Percentiles rank a stretch among this genome's conserved stretches.
Evolutionary conservation across 179 eudicot genomes (phyloP).

Genomic region (Heliamphora pulchella): DNA sequence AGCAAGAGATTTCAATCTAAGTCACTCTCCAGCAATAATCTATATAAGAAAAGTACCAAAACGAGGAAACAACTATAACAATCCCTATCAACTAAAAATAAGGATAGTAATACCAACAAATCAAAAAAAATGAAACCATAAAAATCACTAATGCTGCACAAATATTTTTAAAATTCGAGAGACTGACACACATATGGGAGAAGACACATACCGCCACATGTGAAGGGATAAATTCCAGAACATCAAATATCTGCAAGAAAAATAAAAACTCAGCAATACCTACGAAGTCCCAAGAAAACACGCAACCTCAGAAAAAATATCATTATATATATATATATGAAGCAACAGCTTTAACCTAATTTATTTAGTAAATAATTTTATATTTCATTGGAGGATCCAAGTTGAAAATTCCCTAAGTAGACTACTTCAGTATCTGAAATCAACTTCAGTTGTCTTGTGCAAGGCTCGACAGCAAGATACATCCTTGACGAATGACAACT

Average conservation of each 20-base stretch:
- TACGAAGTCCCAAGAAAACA: background rate
- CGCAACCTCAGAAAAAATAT: background rate
- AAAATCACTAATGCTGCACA: background rate
- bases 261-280: slow-evolving; percentile 15
- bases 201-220: slow-evolving; percentile 74
- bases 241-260: slow-evolving; percentile 84
- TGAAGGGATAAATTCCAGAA: slow-evolving; percentile 75
- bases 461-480: too few relatives aligned
- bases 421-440: background rate
- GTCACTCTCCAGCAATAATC: background rate
- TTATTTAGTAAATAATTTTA: background rate
- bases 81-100: background rate
- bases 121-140: background rate
- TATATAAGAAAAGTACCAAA: background rate
- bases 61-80: background rate
- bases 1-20: background rate
- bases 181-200: background rate
- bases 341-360: background rate
- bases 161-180: background rate
- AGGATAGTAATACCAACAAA: slow-evolving; percentile 2
- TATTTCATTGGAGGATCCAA: background rate
- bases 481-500: too few relatives aligned
- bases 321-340: too few relatives aligned
- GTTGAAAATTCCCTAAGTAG: background rate
- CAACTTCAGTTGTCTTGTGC: background rate